phyloP scores from a whole-genome alignment of 169 alveolate species.

The Babesia caballi region DNA sequence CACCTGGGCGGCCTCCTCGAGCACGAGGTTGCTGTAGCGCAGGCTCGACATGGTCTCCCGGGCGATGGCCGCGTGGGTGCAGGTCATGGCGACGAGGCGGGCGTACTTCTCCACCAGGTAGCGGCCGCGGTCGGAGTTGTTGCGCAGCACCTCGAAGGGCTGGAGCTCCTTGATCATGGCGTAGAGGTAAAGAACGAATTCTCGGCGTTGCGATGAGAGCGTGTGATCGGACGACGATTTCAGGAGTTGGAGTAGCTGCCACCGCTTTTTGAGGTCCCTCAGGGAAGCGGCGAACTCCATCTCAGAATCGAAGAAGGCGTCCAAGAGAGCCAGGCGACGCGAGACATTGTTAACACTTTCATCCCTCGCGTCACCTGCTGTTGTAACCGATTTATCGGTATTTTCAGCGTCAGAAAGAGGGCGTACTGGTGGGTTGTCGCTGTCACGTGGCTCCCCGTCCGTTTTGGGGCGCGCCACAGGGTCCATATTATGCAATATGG shows the following conservation, averaged over 20 bases:
- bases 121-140: constrained; percentile 87
- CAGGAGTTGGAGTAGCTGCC: constrained; percentile 32
- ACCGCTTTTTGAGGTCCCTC: constrained; percentile 16
- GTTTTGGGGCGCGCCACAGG: background rate
- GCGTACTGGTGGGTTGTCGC: background rate
- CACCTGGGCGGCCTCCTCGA: constrained; percentile 90
- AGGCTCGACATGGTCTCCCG: constrained; percentile 77
- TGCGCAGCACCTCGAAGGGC: constrained; percentile 90
- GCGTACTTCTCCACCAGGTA: constrained; percentile 87
- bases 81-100: constrained; percentile 91
- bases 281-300: constrained; percentile 18
- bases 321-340: constrained; percentile 8
- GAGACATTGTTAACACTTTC: background rate
- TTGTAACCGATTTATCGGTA: too few species aligned
- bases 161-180: constrained; percentile 79
- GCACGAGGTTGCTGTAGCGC: constrained; percentile 80
- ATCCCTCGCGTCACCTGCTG: background rate
- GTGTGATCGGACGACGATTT: constrained; percentile 7
- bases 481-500: constrained; percentile 23
- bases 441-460: background rate
- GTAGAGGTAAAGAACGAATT: constrained; percentile 59
- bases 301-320: constrained; percentile 15
- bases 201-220: constrained; percentile 18
- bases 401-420: too few species aligned
- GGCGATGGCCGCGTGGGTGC: constrained; percentile 93